Evolutionary conservation across 2,329 filamentous ascomycete genomes (phyloP).

Genomic region (Thermomyces lanuginosus): DNA sequence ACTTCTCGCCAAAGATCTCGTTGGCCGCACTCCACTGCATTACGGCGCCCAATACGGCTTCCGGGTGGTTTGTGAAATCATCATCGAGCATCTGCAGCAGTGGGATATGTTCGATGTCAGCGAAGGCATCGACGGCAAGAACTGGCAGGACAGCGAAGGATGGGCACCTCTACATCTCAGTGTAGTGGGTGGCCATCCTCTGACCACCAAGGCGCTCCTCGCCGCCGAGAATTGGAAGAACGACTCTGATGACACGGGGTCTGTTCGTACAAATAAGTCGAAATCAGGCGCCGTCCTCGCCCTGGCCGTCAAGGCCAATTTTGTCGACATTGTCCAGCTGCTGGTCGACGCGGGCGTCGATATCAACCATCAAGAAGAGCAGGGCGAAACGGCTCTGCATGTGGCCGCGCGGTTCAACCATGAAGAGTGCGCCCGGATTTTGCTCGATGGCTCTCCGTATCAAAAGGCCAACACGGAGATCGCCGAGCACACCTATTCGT

Average conservation of each 20-base stretch:
- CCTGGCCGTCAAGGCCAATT: constrained; percentile 77
- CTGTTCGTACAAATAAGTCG: constrained; percentile 51
- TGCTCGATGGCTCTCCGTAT: constrained; percentile 52
- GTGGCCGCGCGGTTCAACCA: constrained; percentile 82
- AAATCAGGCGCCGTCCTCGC: constrained; percentile 79
- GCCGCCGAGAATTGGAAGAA: constrained; percentile 65
- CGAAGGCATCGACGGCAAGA: constrained; percentile 67
- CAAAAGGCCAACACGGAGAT: constrained; percentile 65
- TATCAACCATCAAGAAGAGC: constrained; percentile 81
- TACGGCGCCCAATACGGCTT: constrained; percentile 93
- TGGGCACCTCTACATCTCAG: constrained; percentile 81
- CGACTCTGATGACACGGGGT: constrained; percentile 43
- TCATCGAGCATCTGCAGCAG: constrained; percentile 75
- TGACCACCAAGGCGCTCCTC: constrained; percentile 68
- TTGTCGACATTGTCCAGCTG: constrained; percentile 65
- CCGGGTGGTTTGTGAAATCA: constrained; percentile 69
- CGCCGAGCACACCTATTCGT: constrained; percentile 68
- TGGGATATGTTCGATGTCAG: constrained; percentile 78
- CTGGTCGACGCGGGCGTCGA: constrained; percentile 81
- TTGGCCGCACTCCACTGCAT: constrained; percentile 73
- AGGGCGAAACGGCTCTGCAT: constrained; percentile 81
- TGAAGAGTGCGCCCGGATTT: constrained; percentile 57
- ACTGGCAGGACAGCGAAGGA: constrained; percentile 88
- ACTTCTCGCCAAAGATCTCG: constrained; percentile 54
- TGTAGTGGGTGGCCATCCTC: constrained; percentile 75